phyloP scores from a whole-genome alignment of 495 filamentous ascomycete genomes.

The Aspergillus sparsus region DNA sequence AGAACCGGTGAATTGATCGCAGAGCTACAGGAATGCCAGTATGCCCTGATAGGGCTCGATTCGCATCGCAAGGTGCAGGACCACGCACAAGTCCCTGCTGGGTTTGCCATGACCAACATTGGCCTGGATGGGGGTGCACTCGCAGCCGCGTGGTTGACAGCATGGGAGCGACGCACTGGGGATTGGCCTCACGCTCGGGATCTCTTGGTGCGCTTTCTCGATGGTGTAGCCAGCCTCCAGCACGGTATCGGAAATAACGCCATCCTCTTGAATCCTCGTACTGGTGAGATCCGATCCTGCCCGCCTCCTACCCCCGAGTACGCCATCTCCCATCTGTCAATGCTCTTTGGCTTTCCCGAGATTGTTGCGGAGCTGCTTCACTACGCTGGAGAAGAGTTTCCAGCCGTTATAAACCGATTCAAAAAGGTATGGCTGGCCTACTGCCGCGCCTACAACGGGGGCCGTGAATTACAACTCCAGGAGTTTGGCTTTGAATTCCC shows the following conservation, averaged over 20 bases:
- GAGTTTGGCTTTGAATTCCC: conserved; percentile 29
- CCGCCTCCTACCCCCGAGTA: conserved; percentile 26
- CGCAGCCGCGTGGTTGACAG: background rate
- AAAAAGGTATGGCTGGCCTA: conserved; percentile 25
- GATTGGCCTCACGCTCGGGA: background rate
- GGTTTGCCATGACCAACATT: conserved; percentile 11
- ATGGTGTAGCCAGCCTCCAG: conserved; percentile 23
- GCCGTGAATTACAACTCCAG: conserved; percentile 16
- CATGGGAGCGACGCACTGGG: background rate
- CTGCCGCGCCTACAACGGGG: conserved; percentile 29
- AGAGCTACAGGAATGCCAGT: background rate
- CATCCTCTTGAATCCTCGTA: conserved; percentile 24
- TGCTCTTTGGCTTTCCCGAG: conserved; percentile 30
- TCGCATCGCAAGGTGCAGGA: conserved; percentile 1
- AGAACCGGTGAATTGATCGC: background rate
- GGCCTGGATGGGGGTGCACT: conserved; percentile 2
- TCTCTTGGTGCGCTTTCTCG: conserved; percentile 19
- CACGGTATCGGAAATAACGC: conserved; percentile 28
- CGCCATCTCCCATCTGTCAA: conserved; percentile 30
- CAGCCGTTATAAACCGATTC: conserved; percentile 6
- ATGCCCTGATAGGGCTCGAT: background rate
- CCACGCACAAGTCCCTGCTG: background rate
- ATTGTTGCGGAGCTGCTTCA: conserved; percentile 23
- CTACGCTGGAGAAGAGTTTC: conserved; percentile 16
- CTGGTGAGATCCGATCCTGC: conserved; percentile 24